Evolutionary conservation across 257 asterid genomes (phyloP).

Genomic region (Solanum corneliomulleri): DNA sequence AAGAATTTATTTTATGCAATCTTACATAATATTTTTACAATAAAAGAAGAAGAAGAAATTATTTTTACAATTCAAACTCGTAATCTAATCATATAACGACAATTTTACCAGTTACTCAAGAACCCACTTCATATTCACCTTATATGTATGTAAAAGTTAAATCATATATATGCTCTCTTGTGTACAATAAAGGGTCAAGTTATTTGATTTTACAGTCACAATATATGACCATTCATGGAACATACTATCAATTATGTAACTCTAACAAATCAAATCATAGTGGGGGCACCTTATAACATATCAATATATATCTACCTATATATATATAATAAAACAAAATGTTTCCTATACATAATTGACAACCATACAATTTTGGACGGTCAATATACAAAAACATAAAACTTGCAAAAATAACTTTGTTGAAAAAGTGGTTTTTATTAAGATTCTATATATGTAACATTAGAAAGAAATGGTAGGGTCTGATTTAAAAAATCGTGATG

Average conservation of each 20-base stretch:
- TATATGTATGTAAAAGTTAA: not conserved
- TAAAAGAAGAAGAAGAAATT: not conserved
- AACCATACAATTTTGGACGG: slow-evolving; percentile 11
- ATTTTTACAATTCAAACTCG: not conserved
- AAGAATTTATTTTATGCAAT: not conserved
- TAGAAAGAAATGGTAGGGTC: not conserved
- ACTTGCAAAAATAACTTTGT: not conserved
- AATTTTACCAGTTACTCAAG: not conserved
- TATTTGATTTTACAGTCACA: slow-evolving; percentile 3
- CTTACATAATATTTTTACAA: no score
- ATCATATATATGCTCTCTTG: not conserved
- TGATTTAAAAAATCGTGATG: not conserved
- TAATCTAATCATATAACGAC: not conserved
- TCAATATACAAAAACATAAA: not conserved
- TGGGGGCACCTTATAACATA: slow-evolving; percentile 10
- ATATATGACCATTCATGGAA: slow-evolving; percentile 19
- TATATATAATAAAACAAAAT: not conserved
- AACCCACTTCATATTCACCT: not conserved
- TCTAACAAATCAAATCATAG: slow-evolving; percentile 13
- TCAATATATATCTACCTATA: slow-evolving; percentile 7
- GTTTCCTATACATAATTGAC: not conserved
- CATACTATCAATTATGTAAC: not conserved
- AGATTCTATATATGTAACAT: not conserved
- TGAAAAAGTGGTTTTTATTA: not conserved
- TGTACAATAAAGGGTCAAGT: not conserved